Base-by-base conservation (phyloP, 768 basidiomycete genomes). In the Pholiota conissans region DNA sequence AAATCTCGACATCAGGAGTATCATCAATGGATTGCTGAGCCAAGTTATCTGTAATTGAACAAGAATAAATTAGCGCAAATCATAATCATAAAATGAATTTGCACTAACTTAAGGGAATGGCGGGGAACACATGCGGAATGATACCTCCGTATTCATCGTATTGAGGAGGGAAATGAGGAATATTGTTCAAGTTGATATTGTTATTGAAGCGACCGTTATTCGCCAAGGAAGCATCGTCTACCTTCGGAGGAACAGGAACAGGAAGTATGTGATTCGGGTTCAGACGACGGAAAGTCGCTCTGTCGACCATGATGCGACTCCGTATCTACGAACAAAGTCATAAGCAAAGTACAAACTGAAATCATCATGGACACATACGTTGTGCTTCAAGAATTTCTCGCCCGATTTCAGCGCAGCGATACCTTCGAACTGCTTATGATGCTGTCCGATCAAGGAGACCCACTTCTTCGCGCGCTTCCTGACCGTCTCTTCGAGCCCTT, bases 301-400 rank as follows among this genome's bases (percentile, higher is more conserved):
- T 69, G 63, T 87, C 86, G 40, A 87, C 71, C 83, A 87, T 86
- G 54, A 86, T 79, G 16, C 85, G 74, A 40, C 84, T 78, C 39
- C 74, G 77, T 37, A 85, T 75, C 84, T 85, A 57, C 0, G 27
- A 37, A 47, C 18, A 14, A 16, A 14, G 13, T n/a, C 7, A 49
- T 54, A 18, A 64, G 28, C 13, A 45, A 49, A 6, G 45, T 30
- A 28, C 30, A 40, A 26, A 26, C 9, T 18, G 52, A 20, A 40
- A 32, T 42, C 29, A 29, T 20, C 27, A 52, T 60, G 56, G 6
- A 34, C 13, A 66, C 73, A 56, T 42, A 86, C 84, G 55, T 79
- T 83, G 55, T 83, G 82, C 60, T 79, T 82, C 52, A 78, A 48
- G n/a, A 75, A 53, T 53, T 70, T 76, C 56, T 69, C 70, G 2